Evolutionary conservation across 1,139 yeast genomes (phyloP).

Genomic region (Saccharomyces hybrid): DNA sequence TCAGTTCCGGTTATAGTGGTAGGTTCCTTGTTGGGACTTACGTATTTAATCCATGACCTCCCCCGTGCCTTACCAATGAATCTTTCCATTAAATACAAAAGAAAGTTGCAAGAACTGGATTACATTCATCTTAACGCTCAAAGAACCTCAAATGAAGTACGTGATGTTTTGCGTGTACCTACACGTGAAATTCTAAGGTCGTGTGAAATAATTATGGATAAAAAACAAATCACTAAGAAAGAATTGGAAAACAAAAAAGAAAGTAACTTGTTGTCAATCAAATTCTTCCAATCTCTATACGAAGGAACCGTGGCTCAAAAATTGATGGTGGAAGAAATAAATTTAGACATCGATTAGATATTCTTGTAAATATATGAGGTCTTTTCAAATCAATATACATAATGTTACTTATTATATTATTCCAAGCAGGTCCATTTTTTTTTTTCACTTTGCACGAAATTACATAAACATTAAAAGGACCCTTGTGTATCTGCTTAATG

Average conservation of each 20-base stretch:
- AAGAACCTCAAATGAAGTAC: conserved; percentile 73
- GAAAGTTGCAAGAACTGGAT: conserved; percentile 56
- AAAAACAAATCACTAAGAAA: conserved; percentile 20
- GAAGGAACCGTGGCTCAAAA: conserved; percentile 44
- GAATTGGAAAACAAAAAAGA: conserved; percentile 38
- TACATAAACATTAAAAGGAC: neutral
- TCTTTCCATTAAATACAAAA: conserved; percentile 61
- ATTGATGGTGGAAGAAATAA: conserved; percentile 41
- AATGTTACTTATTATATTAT: neutral
- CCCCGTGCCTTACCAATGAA: conserved; percentile 87
- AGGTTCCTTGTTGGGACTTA: conserved; percentile 50
- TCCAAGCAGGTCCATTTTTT: neutral
- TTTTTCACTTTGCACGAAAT: neutral
- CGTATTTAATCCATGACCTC: conserved; percentile 67
- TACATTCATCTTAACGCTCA: conserved; percentile 72
- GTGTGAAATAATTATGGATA: conserved; percentile 43
- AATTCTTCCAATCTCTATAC: conserved; percentile 52
- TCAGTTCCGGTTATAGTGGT: conserved; percentile 39
- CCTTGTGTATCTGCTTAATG: neutral
- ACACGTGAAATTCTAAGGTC: conserved; percentile 74
- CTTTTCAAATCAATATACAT: neutral
- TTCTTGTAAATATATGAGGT: neutral
- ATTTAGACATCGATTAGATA: conserved; percentile 40
- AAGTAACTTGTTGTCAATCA: conserved; percentile 50
- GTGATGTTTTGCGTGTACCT: conserved; percentile 75